A percentile compares a stretch with the other conserved stretches of the same genome.
Conservation (phyloP, 495 filamentous ascomycete genomes). For the Aspergillus taichungensis region DNA sequence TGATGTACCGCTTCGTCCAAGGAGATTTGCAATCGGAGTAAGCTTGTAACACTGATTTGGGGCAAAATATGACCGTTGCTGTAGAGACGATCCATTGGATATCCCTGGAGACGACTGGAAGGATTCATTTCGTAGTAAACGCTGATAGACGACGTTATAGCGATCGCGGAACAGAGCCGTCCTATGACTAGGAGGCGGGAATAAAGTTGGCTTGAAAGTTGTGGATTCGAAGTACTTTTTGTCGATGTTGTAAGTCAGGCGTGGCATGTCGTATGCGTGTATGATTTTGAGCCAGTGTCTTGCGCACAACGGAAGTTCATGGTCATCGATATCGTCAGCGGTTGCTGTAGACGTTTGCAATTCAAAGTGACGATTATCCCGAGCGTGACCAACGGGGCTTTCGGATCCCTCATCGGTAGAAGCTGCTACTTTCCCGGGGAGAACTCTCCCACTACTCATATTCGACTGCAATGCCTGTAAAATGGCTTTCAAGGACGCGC, state of each 20-base stretch:
- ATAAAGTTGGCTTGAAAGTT: slow-evolving; percentile 59
- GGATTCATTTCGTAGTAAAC: slow-evolving; percentile 82
- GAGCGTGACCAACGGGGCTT: slow-evolving; percentile 7
- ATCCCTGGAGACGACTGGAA: slow-evolving; percentile 69
- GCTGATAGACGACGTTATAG: slow-evolving; percentile 83
- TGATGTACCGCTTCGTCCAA: slow-evolving; percentile 74
- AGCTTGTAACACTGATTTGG: slow-evolving; percentile 68
- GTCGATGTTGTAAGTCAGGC: slow-evolving; percentile 69
- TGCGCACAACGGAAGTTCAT: slow-evolving; percentile 49
- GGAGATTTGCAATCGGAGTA: slow-evolving; percentile 85
- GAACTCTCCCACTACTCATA: slow-evolving; percentile 71
- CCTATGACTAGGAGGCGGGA: slow-evolving; percentile 73
- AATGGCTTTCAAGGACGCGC: slow-evolving; percentile 64
- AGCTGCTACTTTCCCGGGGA: slow-evolving; percentile 17
- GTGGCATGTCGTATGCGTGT: slow-evolving; percentile 77
- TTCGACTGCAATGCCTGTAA: slow-evolving; percentile 72
- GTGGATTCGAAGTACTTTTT: slow-evolving; percentile 87
- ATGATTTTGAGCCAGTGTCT: slow-evolving; percentile 72
- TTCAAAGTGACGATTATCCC: slow-evolving; percentile 6
- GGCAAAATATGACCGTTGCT: slow-evolving; percentile 45
- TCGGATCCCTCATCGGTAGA: slow-evolving; percentile 10
- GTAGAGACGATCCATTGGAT: slow-evolving; percentile 34
- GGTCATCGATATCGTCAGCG: slow-evolving; percentile 34
- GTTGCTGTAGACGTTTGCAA: slow-evolving; percentile 11
- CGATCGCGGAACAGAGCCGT: slow-evolving; percentile 79